Evolutionary conservation across 768 basidiomycete genomes (phyloP).

Genomic region (Vararia minispora): DNA sequence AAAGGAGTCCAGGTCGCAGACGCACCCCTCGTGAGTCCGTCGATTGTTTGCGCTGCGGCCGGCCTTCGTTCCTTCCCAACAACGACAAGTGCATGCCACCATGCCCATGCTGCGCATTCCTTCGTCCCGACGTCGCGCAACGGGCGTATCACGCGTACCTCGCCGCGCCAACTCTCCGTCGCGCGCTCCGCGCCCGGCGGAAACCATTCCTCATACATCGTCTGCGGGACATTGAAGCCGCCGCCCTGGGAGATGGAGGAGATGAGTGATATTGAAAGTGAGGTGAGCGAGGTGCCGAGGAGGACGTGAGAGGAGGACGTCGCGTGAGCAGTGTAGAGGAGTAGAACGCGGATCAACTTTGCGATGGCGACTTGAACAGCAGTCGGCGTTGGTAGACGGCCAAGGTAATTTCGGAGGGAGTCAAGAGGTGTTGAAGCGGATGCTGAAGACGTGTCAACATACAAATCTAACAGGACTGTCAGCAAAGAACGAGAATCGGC

Average conservation of each 20-base stretch:
- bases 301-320: conserved; percentile 63
- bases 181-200: conserved; percentile 15
- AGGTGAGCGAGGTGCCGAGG: conserved; percentile 71
- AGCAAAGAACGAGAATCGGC: not conserved
- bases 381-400: conserved; percentile 64
- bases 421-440: conserved; percentile 14
- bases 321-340: conserved; percentile 52
- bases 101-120: conserved; percentile 67
- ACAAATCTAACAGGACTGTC: conserved; percentile 15
- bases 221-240: conserved; percentile 59
- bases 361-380: conserved; percentile 50
- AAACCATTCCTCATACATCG: conserved; percentile 63
- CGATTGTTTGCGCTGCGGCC: conserved; percentile 47
- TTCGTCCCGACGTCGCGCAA: conserved; percentile 67
- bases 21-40: conserved; percentile 56
- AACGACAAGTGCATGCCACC: conserved; percentile 53
- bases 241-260: conserved; percentile 67
- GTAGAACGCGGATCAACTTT: conserved; percentile 52
- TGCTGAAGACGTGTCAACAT: conserved; percentile 7
- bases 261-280: conserved; percentile 63
- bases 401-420: conserved; percentile 39
- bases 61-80: conserved; percentile 36
- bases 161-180: conserved; percentile 8
- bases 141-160: conserved; percentile 51
- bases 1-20: not conserved